Evolutionary conservation across 345 rosid genomes (phyloP), one percentile per base, ranked within the genome.

Genomic region (Moricandia moricandioides): DNA sequence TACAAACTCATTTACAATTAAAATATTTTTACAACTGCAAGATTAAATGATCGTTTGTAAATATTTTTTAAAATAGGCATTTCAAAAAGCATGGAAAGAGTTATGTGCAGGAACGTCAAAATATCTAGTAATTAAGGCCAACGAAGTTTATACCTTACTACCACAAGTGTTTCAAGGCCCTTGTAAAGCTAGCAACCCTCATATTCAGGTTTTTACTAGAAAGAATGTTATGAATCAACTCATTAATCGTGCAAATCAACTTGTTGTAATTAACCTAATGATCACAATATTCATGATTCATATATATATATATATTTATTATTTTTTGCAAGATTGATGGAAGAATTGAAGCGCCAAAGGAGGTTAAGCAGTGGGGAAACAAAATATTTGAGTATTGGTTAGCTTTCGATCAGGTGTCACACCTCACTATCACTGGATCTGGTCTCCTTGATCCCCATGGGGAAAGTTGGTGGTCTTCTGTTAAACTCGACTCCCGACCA

Each of bases 151-250:
- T 18, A 40, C 61, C n/a, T 5, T 51, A 58, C 73, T 3, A 67
- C 73, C 79, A 60, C 73, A 24, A 24, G 0, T 51, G 18, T 75
- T 75, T 60, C 52, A 11, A 60, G 79, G 79, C 39, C 79, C 79
- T 16, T 75, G 79, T n/a, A 34, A 11, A 21, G 51, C 79, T 60
- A 8, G 18, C 16, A 21, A 34, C n/a, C 7, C 68, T 11, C 79
- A 51, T 24, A 67, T 75, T 35, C 73, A 60, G 73, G 79, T 75
- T 14, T 31, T 14, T 31, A 8, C 65, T 31, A 31, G 24, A 14
- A 31, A 60, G 7, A 60, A 30, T 57, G 12, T 40, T 70, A 40
- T 43, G 45, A 29, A 71, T 31, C 49, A 31, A 30, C 59, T 45
- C 43, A 18, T 30, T 30, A 14, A 40, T 39, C 35, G 1, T 16